Conservation (phyloP, 2,329 filamentous ascomycete species). For the Sporothrix schenckii region DNA sequence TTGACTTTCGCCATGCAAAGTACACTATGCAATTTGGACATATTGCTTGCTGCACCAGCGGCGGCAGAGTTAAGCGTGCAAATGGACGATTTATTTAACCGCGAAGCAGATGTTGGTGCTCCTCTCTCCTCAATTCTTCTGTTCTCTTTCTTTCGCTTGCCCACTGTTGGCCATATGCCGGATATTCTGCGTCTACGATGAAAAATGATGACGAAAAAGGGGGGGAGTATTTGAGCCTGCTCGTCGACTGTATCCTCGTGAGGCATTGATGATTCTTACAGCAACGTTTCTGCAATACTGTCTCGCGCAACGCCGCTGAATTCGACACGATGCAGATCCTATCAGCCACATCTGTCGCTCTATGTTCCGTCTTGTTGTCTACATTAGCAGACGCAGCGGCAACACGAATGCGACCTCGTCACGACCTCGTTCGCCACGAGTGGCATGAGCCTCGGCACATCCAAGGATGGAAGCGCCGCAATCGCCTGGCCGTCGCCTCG, state of each 20-base stretch:
- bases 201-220: too few species aligned
- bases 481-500: background rate
- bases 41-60: too few species aligned
- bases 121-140: too few species aligned
- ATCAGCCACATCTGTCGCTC: background rate
- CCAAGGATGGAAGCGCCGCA: conserved; percentile 24
- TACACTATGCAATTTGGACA: too few species aligned
- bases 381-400: background rate
- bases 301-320: background rate
- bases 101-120: too few species aligned
- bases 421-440: conserved; percentile 25
- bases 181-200: too few species aligned
- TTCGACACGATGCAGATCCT: background rate
- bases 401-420: background rate
- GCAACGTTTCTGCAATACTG: background rate
- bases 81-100: too few species aligned
- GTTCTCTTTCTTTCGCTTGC: too few species aligned
- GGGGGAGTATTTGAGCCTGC: too few species aligned
- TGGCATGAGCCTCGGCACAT: conserved; percentile 28
- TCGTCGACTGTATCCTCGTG: background rate
- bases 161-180: too few species aligned
- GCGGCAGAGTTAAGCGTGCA: too few species aligned
- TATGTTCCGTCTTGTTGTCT: background rate
- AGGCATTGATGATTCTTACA: background rate
- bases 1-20: too few species aligned